phyloP scores from a whole-genome alignment of 371 early-diverging fungal species.

The Actinomortierella wolfii region DNA sequence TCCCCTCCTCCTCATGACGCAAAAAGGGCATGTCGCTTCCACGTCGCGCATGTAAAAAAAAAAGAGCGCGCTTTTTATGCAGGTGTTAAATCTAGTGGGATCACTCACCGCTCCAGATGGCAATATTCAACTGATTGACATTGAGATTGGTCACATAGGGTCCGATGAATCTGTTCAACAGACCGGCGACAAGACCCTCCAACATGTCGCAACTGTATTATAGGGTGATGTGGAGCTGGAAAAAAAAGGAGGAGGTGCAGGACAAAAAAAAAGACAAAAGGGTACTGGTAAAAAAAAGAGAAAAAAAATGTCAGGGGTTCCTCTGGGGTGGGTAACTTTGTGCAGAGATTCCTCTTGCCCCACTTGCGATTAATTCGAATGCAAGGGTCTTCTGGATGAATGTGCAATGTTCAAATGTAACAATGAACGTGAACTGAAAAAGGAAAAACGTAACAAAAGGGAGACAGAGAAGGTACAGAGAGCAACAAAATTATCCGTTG shows the following conservation, averaged over 20 bases:
- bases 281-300: background rate
- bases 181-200: slow-evolving; percentile 86
- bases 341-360: too few species aligned
- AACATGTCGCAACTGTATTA: slow-evolving; percentile 65
- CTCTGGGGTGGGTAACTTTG: too few species aligned
- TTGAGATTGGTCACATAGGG: slow-evolving; percentile 96
- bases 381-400: too few species aligned
- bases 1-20: too few species aligned
- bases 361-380: too few species aligned
- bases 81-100: too few species aligned
- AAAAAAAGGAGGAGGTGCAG: background rate
- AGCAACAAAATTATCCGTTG: too few species aligned
- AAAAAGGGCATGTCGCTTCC: too few species aligned
- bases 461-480: too few species aligned
- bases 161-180: slow-evolving; percentile 92
- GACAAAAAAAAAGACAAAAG: background rate
- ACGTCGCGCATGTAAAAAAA: background rate
- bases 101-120: slow-evolving; percentile 92
- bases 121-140: slow-evolving; percentile 93
- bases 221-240: background rate
- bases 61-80: background rate
- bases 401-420: too few species aligned
- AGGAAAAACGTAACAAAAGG: too few species aligned
- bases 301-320: background rate
- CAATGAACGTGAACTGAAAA: too few species aligned